Percentiles rank a stretch among this genome's conserved stretches.
Evolutionary conservation across 208 protist species (phyloP).

Genomic region (Wallacemonas collosoma): DNA sequence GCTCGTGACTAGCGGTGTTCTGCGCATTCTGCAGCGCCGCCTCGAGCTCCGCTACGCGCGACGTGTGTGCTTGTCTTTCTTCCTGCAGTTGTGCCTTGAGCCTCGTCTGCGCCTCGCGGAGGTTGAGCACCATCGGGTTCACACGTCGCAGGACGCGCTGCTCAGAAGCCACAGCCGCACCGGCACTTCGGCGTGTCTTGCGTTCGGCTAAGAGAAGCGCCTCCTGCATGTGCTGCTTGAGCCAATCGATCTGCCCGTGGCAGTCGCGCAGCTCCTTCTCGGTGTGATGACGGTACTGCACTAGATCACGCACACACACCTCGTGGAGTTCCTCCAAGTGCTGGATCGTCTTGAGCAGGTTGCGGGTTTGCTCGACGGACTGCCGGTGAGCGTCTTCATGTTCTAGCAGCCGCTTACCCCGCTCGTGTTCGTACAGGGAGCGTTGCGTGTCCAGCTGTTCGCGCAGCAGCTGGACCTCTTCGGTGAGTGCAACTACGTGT

Average conservation of each 20-base stretch:
- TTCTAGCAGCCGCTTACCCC: constrained; percentile 33
- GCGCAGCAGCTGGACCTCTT: constrained; percentile 56
- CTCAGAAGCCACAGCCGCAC: constrained; percentile 30
- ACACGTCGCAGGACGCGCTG: constrained; percentile 16
- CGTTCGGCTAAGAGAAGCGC: constrained; percentile 33
- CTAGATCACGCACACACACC: constrained; percentile 52
- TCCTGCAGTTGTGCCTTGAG: constrained; percentile 37
- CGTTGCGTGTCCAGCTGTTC: constrained; percentile 71
- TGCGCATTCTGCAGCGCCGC: constrained; percentile 18
- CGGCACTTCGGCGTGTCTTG: constrained; percentile 37
- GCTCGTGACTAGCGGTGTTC: constrained; percentile 24
- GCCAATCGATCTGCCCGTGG: constrained; percentile 45
- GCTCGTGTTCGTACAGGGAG: constrained; percentile 58
- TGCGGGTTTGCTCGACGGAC: constrained; percentile 29
- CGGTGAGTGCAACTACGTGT: constrained; percentile 47
- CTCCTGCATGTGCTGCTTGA: constrained; percentile 39
- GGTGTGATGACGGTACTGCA: constrained; percentile 49
- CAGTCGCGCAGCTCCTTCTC: constrained; percentile 45
- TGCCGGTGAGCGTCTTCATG: constrained; percentile 37
- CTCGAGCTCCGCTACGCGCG: background rate
- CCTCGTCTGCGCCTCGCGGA: constrained; percentile 32
- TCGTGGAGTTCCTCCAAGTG: constrained; percentile 60
- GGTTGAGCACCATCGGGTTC: constrained; percentile 2
- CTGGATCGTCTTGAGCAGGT: constrained; percentile 38
- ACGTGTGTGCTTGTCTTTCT: constrained; percentile 15